Evolutionary conservation across 345 rosid species (phyloP).

Genomic region (Carallia brachiata): DNA sequence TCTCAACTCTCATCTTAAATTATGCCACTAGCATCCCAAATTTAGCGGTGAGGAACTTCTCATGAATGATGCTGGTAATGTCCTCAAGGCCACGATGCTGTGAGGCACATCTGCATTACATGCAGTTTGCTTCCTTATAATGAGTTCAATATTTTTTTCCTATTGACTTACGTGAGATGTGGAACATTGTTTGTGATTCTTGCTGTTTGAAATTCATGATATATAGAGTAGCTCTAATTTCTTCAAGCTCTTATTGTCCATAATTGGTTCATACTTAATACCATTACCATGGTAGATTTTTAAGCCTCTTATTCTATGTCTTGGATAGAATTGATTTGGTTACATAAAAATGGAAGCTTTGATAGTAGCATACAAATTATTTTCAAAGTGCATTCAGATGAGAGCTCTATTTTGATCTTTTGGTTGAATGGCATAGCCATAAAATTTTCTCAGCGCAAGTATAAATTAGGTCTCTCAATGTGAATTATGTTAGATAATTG

Average conservation of each 20-base stretch:
- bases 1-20: constrained; percentile 55
- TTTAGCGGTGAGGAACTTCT: constrained; percentile 68
- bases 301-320: not conserved
- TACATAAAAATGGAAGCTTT: too few species aligned
- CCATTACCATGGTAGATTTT: not conserved
- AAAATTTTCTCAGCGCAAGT: too few species aligned
- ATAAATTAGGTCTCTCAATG: too few species aligned
- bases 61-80: constrained; percentile 46
- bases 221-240: too few species aligned
- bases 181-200: constrained; percentile 4
- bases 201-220: constrained; percentile 11
- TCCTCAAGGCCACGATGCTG: constrained; percentile 31
- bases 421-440: too few species aligned
- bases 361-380: too few species aligned
- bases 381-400: too few species aligned
- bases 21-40: constrained; percentile 58
- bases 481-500: too few species aligned
- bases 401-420: too few species aligned
- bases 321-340: too few species aligned
- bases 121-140: constrained; percentile 23
- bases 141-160: not conserved
- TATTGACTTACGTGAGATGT: not conserved
- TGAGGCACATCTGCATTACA: constrained; percentile 18
- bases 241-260: too few species aligned
- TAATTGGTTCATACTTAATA: not conserved